Conservation (phyloP, 768 basidiomycete species). For the Naganishia vishniacii region DNA sequence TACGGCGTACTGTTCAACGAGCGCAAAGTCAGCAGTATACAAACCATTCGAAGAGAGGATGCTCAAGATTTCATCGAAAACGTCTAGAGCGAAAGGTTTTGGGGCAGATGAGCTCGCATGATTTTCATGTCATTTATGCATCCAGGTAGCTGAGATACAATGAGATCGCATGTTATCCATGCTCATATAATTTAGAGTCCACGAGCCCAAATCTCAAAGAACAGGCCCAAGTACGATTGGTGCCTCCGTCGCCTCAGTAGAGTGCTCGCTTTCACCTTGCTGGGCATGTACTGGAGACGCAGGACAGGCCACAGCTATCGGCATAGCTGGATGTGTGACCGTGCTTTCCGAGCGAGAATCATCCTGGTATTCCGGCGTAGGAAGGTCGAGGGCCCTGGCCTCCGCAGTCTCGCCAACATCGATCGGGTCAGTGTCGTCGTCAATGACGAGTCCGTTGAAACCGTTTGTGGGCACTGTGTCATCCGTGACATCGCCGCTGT, state of each 20-base stretch:
- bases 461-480: background rate
- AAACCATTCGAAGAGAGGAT: conserved; percentile 78
- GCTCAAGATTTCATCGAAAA: conserved; percentile 86
- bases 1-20: conserved; percentile 95
- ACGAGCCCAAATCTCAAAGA: background rate
- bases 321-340: background rate
- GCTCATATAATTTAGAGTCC: too few species aligned
- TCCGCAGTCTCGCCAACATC: background rate
- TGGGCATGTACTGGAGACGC: background rate
- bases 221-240: background rate
- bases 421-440: background rate
- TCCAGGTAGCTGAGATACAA: too few species aligned
- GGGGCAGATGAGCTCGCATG: too few species aligned
- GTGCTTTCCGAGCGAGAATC: background rate
- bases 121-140: too few species aligned
- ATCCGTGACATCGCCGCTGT: background rate
- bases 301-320: background rate
- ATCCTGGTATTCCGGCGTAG: background rate
- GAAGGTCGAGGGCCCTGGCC: background rate
- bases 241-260: background rate
- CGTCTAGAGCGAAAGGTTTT: background rate
- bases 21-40: conserved; percentile 86
- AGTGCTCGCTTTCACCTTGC: background rate
- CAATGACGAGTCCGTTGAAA: background rate
- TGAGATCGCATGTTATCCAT: too few species aligned